Percentiles rank a stretch among this genome's conserved stretches.
Evolutionary conservation across 352 stramenopile species (phyloP).

Genomic region (Achlya hypogyna): DNA sequence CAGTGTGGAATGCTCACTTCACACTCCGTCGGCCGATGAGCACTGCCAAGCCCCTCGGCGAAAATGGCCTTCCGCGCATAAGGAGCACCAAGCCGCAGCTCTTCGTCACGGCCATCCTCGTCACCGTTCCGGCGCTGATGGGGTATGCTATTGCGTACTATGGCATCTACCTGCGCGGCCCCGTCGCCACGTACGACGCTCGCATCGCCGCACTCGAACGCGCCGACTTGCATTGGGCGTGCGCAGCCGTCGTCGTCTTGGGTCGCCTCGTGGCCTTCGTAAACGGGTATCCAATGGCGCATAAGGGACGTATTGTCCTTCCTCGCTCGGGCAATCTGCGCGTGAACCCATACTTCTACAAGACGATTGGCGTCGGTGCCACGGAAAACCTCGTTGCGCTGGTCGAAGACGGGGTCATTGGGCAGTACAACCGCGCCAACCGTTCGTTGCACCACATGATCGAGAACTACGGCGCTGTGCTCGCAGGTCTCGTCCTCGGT

Average conservation of each 20-base stretch:
- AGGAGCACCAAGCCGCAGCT: background rate
- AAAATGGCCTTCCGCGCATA: background rate
- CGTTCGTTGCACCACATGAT: constrained; percentile 12
- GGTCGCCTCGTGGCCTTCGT: constrained; percentile 34
- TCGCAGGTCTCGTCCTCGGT: background rate
- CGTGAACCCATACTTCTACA: constrained; percentile 13
- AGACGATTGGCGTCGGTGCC: background rate
- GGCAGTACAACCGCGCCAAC: constrained; percentile 12
- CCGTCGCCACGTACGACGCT: background rate
- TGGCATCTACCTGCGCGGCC: background rate
- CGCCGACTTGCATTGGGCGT: constrained; percentile 21
- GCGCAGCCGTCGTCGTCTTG: constrained; percentile 37
- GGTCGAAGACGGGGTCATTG: background rate
- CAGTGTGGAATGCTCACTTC: background rate
- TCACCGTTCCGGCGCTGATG: background rate
- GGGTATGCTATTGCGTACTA: background rate
- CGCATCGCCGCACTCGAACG: background rate
- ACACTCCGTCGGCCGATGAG: background rate
- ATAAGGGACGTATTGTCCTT: background rate
- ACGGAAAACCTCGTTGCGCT: background rate
- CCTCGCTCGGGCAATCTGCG: background rate
- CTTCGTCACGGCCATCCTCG: background rate
- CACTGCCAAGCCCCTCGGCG: background rate
- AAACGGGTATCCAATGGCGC: background rate
- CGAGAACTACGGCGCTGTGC: constrained; percentile 1